Percentiles rank a stretch among this genome's conserved stretches.
Conservation (phyloP, 371 early-diverging fungal species). For the Dichotomocladium elegans region DNA sequence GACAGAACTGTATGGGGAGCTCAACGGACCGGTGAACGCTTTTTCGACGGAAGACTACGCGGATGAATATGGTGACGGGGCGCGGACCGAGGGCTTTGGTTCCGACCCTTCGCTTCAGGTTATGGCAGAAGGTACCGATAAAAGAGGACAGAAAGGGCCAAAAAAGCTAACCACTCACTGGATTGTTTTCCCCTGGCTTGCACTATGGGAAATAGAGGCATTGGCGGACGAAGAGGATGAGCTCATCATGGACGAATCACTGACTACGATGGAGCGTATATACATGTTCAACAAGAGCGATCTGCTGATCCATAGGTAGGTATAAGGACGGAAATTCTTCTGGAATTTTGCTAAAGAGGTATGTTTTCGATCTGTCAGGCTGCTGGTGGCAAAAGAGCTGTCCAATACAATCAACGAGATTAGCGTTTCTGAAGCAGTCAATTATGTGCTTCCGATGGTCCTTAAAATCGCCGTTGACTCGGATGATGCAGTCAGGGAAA, state of each 20-base stretch:
- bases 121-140: slow-evolving; percentile 21
- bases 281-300: slow-evolving; percentile 45
- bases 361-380: slow-evolving; percentile 4
- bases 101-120: slow-evolving; percentile 14
- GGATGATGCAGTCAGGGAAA: slow-evolving; percentile 50
- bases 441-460: slow-evolving; percentile 45
- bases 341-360: not conserved
- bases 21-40: too few species aligned
- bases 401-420: slow-evolving; percentile 39
- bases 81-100: slow-evolving; percentile 13
- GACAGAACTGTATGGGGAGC: too few species aligned
- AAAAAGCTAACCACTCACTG: too few species aligned
- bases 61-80: slow-evolving; percentile 14
- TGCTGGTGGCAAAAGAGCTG: slow-evolving; percentile 36
- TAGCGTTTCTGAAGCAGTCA: slow-evolving; percentile 38
- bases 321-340: not conserved
- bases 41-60: too few species aligned
- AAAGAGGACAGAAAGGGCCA: too few species aligned
- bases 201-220: slow-evolving; percentile 11
- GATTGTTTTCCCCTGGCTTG: too few species aligned
- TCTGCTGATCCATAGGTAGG: slow-evolving; percentile 44
- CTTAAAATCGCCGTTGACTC: slow-evolving; percentile 38
- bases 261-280: slow-evolving; percentile 47
- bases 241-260: slow-evolving; percentile 37
- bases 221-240: slow-evolving; percentile 46